Base-by-base conservation (phyloP, 2,329 filamentous ascomycete genomes). In the Hansfordia pulvinata region DNA sequence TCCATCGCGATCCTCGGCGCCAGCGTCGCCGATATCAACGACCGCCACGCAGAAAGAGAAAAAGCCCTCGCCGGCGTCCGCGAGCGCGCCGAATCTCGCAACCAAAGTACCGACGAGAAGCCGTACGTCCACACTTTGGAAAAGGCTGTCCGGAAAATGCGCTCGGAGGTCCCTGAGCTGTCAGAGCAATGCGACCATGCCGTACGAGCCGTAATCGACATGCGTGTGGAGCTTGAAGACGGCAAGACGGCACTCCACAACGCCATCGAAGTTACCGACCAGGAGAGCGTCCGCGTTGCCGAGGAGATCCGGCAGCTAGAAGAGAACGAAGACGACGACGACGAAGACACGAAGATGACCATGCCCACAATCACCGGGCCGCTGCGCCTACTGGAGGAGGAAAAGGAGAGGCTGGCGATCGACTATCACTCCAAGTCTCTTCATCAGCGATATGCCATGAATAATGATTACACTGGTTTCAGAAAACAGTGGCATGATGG, bases 381-480 rank as follows among this genome's bases (percentile, higher is more conserved):
- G 8, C 32, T 47, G 12, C 38, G 42, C 6, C 30, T 56, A n/a
- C 47, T 63, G 20, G 39, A 47, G 19, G 32, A 51, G 6, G 43
- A 50, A 9, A 52, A 52, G 17, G 40, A 47, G 17, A 34, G 46
- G 18, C 60, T 60, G 28, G 40, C 46, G 1, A 40, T 38, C 8
- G 56, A 60, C 20, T 71, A 70, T 40, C 46, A 43, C 1, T 34
- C 39, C 2, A 46, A 62, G 36, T 49, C 41, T 19, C 40, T 53
- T 24, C 46, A 62, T 31, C 46, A 64, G 35, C 60, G 61, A 15
- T 74, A 73, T 40, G 65, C 56, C 4, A 36, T 55, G 9, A 58
- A 72, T 46, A 73, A 73, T 41, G 64, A 71, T 39, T 74, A 74
- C 39, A 57, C 61, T 30, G 48, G 50, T n/a, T 73, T 74, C 56